A percentile compares a stretch with the other conserved stretches of the same genome.
These are phyloP conservation scores for Psilocybe subaeruginosa DNA, from an alignment of 768 basidiomycete genomes.

Conservation along the genomic window DNA sequence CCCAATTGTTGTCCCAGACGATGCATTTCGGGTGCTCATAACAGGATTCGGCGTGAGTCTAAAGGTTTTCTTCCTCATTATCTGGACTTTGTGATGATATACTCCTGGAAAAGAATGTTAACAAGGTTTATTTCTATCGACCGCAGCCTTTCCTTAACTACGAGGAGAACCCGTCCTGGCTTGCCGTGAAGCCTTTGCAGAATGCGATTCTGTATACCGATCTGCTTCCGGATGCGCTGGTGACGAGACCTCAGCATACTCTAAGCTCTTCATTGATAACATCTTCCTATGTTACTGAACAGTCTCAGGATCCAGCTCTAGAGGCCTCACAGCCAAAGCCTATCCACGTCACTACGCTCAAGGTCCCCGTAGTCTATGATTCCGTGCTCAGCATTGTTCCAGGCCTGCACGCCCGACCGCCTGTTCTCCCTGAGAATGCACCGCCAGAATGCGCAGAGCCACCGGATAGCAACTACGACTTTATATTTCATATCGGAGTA, in stretches of 20 bases:
- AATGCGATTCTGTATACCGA: conserved; percentile 52
- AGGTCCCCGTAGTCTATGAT: conserved; percentile 63
- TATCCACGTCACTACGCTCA: conserved; percentile 62
- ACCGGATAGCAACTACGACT: conserved; percentile 60
- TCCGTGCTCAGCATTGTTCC: conserved; percentile 58
- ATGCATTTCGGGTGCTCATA: conserved; percentile 35
- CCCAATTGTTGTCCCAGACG: conserved; percentile 11
- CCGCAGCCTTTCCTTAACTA: conserved; percentile 58
- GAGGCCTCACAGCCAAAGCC: conserved; percentile 34
- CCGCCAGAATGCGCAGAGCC: conserved; percentile 36
- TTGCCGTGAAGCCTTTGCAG: conserved; percentile 65
- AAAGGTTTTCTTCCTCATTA: neutral
- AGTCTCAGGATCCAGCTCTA: conserved; percentile 5
- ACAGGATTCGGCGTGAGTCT: conserved; percentile 40
- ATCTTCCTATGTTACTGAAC: conserved; percentile 5
- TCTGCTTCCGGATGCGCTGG: conserved; percentile 22
- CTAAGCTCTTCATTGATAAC: neutral
- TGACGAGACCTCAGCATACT: conserved; percentile 6
- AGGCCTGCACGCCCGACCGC: conserved; percentile 62
- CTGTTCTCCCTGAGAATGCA: conserved; percentile 44
- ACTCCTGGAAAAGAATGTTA: conserved; percentile 5
- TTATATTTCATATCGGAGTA: conserved; percentile 73
- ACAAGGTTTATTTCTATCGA: conserved; percentile 8
- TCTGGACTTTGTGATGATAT: neutral
- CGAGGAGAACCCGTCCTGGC: conserved; percentile 71